Base-by-base conservation (phyloP, 306 rosid genomes). In the Begonia loranthoides region DNA sequence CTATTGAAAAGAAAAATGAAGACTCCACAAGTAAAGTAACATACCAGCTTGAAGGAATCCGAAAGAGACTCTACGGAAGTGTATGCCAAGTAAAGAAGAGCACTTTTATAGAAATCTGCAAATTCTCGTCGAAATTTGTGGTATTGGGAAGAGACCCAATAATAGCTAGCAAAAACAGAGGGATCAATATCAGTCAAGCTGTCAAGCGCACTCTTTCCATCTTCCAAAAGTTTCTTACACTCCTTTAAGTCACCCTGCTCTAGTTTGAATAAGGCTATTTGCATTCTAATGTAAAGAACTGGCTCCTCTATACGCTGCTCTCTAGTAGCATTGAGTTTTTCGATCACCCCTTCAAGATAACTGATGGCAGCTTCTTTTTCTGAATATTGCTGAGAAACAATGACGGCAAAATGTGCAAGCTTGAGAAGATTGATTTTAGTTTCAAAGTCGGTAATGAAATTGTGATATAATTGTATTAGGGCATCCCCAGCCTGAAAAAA, bases 101-200 rank as follows among this genome's bases (percentile, higher is more conserved):
- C 94, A 62, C 85, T 80, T 76, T 76, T 92, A 73, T 92, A 92
- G 89, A 92, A 92, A 71, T 92, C 99, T 2, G 96, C 96, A 81
- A 83, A 92, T 63, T 92, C 99, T 70, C 78, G 88, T n/a, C 84
- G 87, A 16, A 81, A 74, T 49, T 92, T 92, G 34, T 83, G 51
- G 66, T 61, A 87, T 66, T 92, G 99, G 66, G 94, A 92, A 56
- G 99, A 79, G 22, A 92, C 99, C 99, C 99, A 92, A 68, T 80
- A 87, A 70, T 73, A 83, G 73, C 67, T 87, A 46, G 99, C 99
- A 67, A 86, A 83, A 0, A 92, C 96, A 50, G 96, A 79, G 16
- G 99, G 99, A 71, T 92, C 99, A 50, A 92, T 92, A 64, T 92
- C 99, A 47, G 96, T 92, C 99, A 92, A 83, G 76, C 93, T 83